Conservation (phyloP, 139 green algal genomes). For the Coelastrella sp. region DNA sequence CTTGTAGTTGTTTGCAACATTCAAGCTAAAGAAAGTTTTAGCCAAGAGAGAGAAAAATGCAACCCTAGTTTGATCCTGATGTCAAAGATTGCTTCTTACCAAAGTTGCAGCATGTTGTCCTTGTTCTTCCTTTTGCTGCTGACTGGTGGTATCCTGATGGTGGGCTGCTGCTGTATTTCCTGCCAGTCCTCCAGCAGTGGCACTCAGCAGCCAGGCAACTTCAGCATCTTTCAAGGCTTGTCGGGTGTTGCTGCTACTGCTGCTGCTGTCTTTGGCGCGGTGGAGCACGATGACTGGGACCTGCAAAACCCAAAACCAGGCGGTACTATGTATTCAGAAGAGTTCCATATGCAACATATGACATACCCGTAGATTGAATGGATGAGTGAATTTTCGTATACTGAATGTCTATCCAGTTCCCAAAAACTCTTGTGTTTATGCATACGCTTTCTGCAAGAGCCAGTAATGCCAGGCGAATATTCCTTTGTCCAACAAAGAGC, state of each 20-base stretch:
- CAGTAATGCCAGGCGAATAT: neutral
- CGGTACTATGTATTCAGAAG: too few species aligned
- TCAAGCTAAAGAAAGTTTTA: too few species aligned
- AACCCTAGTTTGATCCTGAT: too few species aligned
- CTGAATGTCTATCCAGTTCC: neutral
- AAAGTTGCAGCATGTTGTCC: neutral
- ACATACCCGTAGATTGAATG: neutral
- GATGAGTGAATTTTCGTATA: too few species aligned
- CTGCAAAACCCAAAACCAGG: neutral
- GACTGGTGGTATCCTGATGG: neutral
- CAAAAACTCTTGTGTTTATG: neutral
- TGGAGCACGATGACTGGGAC: slow-evolving; percentile 38
- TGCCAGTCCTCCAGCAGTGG: neutral
- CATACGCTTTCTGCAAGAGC: neutral
- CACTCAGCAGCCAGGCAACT: slow-evolving; percentile 26
- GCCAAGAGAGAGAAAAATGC: too few species aligned
- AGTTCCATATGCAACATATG: too few species aligned
- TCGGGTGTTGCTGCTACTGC: neutral
- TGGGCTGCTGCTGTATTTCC: neutral
- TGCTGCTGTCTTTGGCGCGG: neutral
- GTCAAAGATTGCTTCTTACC: too few species aligned
- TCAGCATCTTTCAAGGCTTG: neutral
- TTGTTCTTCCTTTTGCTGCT: neutral
- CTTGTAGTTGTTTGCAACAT: too few species aligned
- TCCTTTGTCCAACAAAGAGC: too few species aligned